phyloP scores from a whole-genome alignment of 2,329 filamentous ascomycete genomes.

The Elsinoe australis region DNA sequence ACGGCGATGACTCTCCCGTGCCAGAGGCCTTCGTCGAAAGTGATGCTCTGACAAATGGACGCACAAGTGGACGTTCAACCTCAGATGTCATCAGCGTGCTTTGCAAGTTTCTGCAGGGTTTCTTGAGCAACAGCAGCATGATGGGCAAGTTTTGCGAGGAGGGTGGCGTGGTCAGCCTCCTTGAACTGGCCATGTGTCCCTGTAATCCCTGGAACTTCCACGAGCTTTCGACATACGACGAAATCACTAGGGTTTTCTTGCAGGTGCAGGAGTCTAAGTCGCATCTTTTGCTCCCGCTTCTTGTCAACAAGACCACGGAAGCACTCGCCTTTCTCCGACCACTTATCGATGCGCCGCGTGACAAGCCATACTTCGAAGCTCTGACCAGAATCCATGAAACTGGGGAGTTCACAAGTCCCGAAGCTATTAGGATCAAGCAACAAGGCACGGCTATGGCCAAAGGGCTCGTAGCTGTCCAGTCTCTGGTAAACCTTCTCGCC shows the following conservation, averaged over 20 bases:
- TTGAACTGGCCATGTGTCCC: conserved; percentile 76
- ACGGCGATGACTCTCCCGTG: not conserved
- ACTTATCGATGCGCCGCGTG: conserved; percentile 43
- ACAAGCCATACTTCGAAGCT: conserved; percentile 20
- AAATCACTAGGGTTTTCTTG: conserved; percentile 66
- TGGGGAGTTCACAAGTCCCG: not conserved
- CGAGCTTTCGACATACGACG: conserved; percentile 58
- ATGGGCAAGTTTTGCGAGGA: conserved; percentile 67
- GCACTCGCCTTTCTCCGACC: conserved; percentile 61
- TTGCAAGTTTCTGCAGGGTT: conserved; percentile 68
- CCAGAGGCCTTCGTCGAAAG: conserved; percentile 18
- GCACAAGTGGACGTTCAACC: conserved; percentile 18
- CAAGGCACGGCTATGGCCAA: conserved; percentile 73
- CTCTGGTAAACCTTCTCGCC: conserved; percentile 64
- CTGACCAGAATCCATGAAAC: conserved; percentile 14
- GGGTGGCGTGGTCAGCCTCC: conserved; percentile 72
- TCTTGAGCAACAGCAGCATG: conserved; percentile 65
- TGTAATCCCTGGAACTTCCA: conserved; percentile 69
- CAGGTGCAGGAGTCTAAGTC: conserved; percentile 73
- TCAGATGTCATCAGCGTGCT: conserved; percentile 54
- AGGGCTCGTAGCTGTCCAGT: conserved; percentile 67
- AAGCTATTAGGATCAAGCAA: conserved; percentile 22
- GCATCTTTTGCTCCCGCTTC: conserved; percentile 70
- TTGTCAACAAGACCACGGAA: conserved; percentile 65
- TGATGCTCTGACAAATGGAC: conserved; percentile 17